A percentile compares a stretch with the other conserved stretches of the same genome.
Conservation (phyloP, 148 eudicot species). For the Rhododendron mucronatum region DNA sequence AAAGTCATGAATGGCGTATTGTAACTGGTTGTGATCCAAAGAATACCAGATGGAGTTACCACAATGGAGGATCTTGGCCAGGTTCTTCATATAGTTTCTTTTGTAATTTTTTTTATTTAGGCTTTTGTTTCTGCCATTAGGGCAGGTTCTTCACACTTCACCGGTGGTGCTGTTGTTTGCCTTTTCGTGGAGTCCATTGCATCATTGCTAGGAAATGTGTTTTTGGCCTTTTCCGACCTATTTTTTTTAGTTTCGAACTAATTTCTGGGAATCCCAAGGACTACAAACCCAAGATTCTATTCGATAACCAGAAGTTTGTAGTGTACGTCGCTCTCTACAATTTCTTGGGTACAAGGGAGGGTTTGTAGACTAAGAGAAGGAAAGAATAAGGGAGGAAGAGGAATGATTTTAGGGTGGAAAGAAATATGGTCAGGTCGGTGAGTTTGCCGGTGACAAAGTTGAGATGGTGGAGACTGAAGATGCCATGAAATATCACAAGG, state of each 20-base stretch:
- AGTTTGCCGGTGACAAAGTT: neutral
- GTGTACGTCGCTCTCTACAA: neutral
- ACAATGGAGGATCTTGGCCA: conserved; percentile 99
- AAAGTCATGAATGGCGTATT: conserved; percentile 94
- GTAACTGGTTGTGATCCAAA: conserved; percentile 99
- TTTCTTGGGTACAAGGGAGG: neutral
- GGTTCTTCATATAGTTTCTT: conserved; percentile 38
- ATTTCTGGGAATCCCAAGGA: neutral
- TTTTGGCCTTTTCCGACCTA: neutral
- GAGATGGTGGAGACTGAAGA: neutral
- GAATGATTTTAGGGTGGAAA: neutral
- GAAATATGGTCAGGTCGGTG: neutral
- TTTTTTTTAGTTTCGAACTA: neutral
- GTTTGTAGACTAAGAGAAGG: neutral
- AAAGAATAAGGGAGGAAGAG: neutral
- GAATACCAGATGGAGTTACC: conserved; percentile 98
- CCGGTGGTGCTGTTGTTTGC: neutral
- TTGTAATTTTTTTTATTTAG: conserved; percentile 6
- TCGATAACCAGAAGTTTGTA: neutral
- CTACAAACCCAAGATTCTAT: neutral
- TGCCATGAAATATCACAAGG: no score
- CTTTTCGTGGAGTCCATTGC: neutral
- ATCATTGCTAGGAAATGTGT: neutral
- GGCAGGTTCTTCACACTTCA: no score
- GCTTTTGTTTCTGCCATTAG: neutral